A percentile compares a stretch with the other conserved stretches of the same genome.
These are phyloP conservation scores for Graphilbum fragrans DNA, from an alignment of 2,329 filamentous ascomycete species.

Conservation along the genomic window DNA sequence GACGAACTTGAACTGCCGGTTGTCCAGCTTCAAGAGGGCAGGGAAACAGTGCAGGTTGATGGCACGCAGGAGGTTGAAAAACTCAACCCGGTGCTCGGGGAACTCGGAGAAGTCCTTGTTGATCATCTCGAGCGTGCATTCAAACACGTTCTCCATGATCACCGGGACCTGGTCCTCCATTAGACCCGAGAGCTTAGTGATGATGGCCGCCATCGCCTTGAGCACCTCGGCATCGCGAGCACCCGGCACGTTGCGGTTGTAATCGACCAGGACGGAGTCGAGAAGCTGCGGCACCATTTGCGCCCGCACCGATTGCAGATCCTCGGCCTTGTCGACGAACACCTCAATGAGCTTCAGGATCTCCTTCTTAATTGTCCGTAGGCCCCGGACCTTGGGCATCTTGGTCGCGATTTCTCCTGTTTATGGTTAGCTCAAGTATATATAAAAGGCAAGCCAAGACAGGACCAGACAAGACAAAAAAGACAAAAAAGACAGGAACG, in stretches of 20 bases:
- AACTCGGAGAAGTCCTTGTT: constrained; percentile 99
- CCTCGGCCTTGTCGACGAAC: constrained; percentile 96
- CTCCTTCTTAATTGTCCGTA: constrained; percentile 98
- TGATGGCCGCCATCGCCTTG: constrained; percentile 95
- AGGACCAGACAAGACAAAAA: not conserved
- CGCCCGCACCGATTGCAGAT: constrained; percentile 80
- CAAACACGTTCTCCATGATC: constrained; percentile 98
- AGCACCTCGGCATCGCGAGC: constrained; percentile 93
- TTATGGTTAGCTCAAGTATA: constrained; percentile 1
- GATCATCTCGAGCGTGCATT: constrained; percentile 98
- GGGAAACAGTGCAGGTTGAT: constrained; percentile 98
- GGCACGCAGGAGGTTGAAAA: constrained; percentile 90
- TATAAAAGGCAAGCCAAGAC: not conserved
- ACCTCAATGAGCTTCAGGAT: constrained; percentile 97
- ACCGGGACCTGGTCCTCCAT: constrained; percentile 98
- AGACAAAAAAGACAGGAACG: not conserved
- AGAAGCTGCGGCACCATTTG: constrained; percentile 94
- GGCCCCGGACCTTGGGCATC: constrained; percentile 88
- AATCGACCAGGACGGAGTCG: constrained; percentile 88
- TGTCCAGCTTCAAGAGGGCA: constrained; percentile 83
- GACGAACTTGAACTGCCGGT: constrained; percentile 96
- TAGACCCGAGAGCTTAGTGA: constrained; percentile 82
- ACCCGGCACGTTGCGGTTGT: constrained; percentile 92
- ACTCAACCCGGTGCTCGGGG: constrained; percentile 97
- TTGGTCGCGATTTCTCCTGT: constrained; percentile 84